Conservation (phyloP, 1,284 basidiomycete species). For the Leccinum insolens region DNA sequence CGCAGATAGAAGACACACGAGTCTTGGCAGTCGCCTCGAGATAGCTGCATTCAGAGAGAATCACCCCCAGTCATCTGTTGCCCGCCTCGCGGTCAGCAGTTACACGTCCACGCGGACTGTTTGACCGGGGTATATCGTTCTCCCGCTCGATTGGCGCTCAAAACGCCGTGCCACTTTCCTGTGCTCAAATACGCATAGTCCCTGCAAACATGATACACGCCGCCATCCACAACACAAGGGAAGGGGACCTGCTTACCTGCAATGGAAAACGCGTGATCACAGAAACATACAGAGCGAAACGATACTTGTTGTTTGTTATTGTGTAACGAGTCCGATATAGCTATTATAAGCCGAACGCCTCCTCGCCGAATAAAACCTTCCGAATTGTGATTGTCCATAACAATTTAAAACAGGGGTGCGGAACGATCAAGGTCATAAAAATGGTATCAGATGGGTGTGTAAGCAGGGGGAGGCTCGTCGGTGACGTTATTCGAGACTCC, state of each 20-base stretch:
- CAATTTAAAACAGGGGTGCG: neutral
- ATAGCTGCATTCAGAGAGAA: neutral
- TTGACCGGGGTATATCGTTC: no score
- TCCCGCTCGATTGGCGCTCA: neutral
- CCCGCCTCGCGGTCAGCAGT: no score
- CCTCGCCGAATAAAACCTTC: slow-evolving; percentile 1
- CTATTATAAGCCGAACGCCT: neutral
- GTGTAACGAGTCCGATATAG: slow-evolving; percentile 3
- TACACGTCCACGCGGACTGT: neutral
- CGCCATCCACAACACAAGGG: neutral
- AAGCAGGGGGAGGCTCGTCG: slow-evolving; percentile 30
- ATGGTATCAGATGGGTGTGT: slow-evolving; percentile 23
- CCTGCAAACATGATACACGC: neutral
- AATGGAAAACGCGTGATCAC: neutral
- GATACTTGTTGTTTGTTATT: slow-evolving; percentile 8
- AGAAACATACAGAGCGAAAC: neutral
- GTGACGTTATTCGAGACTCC: slow-evolving; percentile 11
- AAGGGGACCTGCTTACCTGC: neutral
- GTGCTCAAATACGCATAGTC: neutral
- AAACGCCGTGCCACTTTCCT: neutral
- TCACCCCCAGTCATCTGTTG: neutral
- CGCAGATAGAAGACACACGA: neutral
- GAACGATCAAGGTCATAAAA: neutral
- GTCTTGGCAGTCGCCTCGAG: neutral
- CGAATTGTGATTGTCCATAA: neutral